Base-by-base conservation (phyloP, 176 grass and related monocot genomes). In the Stipa capillata region DNA sequence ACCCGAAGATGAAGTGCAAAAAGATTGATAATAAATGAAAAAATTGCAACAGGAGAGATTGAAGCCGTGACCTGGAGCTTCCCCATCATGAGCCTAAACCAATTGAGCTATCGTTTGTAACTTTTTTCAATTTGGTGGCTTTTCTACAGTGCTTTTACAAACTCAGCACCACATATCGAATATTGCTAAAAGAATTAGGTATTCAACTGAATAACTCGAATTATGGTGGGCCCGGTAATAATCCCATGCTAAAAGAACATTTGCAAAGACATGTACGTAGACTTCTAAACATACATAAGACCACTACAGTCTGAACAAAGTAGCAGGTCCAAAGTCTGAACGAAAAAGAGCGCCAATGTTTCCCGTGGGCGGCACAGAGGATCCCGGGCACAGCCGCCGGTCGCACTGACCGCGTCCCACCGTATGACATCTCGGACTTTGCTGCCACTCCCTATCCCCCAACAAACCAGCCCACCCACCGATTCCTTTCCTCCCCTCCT, bases 381-480 rank as follows among this genome's bases (percentile, higher is more conserved):
- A 89, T 89, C 81, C 81, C 55, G 7, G 61, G 25, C 18, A 4
- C 24, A 44, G 76, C 52, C 60, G 76, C 34, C 69, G 75, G 68
- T 84, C 60, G 69, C 24, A 11, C 58, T 79, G 69, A 79, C 59
- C 80, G 65, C 85, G 65, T 39, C 52, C 31, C 74, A 73, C n/a
- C 81, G 82, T 69, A 62, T 82, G 85, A 64, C 72, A 72, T 78
- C 4, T 71, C 65, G 41, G 76, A 85, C 42, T 63, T 81, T n/a
- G 35, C 44, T 21, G 82, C 69, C 87, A 71, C 71, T 77, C 63
- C 63, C 87, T 55, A 49, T 33, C 36, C 45, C 56, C 75, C 35
- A 70, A 2, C 81, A 74, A 43, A 64, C 57, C 56, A 61, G 29
- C 53, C 53, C 3, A 73, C 33, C 81, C 33, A 34, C 27, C 65